These are phyloP conservation scores for Candida stauntonica DNA, from an alignment of 805 yeast species.

Conservation along the genomic window DNA sequence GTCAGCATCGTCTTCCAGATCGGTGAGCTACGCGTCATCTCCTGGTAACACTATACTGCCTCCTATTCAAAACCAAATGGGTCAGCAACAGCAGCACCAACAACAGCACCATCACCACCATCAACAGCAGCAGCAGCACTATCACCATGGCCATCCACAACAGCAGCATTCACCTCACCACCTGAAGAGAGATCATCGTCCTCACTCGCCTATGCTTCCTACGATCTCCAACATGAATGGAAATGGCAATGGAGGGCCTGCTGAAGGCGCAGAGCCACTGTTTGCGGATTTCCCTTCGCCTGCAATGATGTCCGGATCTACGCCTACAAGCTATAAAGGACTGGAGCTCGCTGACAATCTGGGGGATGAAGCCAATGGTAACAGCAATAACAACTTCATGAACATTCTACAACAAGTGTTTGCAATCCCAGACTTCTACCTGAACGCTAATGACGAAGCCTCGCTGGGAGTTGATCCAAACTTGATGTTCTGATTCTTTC, in stretches of 20 bases:
- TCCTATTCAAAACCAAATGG: neutral
- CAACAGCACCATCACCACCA: too few species aligned
- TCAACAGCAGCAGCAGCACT: too few species aligned
- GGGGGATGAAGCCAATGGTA: constrained; percentile 12
- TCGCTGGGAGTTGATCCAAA: constrained; percentile 5
- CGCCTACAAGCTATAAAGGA: too few species aligned
- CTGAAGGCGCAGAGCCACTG: neutral
- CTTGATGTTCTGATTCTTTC: constrained; percentile 5
- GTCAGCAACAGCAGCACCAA: too few species aligned
- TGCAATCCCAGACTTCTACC: constrained; percentile 15
- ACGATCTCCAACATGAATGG: neutral
- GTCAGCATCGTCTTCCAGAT: neutral
- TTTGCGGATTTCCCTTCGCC: neutral
- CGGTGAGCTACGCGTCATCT: neutral
- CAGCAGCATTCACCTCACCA: too few species aligned
- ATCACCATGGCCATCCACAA: too few species aligned
- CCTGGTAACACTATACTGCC: neutral
- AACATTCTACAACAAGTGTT: constrained; percentile 17
- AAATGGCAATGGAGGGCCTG: too few species aligned
- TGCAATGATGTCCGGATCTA: neutral
- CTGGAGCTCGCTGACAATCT: too few species aligned
- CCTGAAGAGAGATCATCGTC: too few species aligned
- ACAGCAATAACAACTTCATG: constrained; percentile 8
- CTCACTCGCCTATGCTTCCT: neutral
- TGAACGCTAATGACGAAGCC: constrained; percentile 9